phyloP scores from a whole-genome alignment of 176 grass and related monocot genomes.

The Raddia distichophylla region DNA sequence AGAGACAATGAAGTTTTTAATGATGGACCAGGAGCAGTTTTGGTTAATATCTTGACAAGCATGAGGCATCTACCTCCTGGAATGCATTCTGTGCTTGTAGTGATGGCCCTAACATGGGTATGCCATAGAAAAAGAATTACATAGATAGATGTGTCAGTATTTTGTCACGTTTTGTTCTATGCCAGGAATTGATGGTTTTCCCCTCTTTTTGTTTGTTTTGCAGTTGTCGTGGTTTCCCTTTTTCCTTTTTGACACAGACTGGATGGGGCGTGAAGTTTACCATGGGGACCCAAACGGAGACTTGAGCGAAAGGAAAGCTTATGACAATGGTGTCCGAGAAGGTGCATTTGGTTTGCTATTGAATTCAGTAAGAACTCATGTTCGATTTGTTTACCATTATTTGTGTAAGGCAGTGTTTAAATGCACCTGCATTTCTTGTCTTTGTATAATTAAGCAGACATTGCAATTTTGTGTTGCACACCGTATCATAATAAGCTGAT shows the following conservation, averaged over 20 bases:
- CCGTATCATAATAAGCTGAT: background rate
- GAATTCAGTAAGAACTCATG: slow-evolving; percentile 90
- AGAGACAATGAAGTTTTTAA: slow-evolving; percentile 57
- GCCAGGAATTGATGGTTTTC: slow-evolving; percentile 26
- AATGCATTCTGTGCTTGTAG: slow-evolving; percentile 94
- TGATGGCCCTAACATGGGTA: slow-evolving; percentile 99
- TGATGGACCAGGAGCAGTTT: slow-evolving; percentile 91
- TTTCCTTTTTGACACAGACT: slow-evolving; percentile 99
- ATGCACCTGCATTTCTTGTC: background rate
- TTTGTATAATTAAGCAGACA: background rate
- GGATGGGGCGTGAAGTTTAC: slow-evolving; percentile 99
- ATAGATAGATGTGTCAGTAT: background rate
- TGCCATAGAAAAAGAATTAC: slow-evolving; percentile 3
- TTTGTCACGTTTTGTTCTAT: background rate
- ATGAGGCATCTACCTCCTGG: slow-evolving; percentile 91
- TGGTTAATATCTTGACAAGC: slow-evolving; percentile 96
- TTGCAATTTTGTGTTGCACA: background rate
- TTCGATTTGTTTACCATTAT: slow-evolving; percentile 31
- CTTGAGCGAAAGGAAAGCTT: slow-evolving; percentile 60
- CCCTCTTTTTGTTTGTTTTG: slow-evolving; percentile 30
- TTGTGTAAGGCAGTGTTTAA: slow-evolving; percentile 23
- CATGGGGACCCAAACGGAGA: slow-evolving; percentile 92
- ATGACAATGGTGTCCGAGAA: slow-evolving; percentile 92
- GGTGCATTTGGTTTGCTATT: slow-evolving; percentile 99
- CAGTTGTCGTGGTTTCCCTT: slow-evolving; percentile 99